Base-by-base conservation (phyloP, 2,329 filamentous ascomycete genomes). In the Lachnum nothofagi region DNA sequence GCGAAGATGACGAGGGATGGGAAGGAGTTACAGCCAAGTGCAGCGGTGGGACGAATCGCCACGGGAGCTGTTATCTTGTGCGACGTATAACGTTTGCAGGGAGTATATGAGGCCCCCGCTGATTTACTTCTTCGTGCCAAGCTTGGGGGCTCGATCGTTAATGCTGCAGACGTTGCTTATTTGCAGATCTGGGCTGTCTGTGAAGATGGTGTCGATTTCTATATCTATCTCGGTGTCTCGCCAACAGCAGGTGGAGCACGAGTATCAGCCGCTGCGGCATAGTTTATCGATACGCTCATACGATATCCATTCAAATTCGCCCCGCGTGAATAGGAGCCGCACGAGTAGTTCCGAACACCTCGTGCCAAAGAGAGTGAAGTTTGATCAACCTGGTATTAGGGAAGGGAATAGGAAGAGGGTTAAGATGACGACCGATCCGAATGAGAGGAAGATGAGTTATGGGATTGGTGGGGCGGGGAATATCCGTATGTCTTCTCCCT, bases 401-500 rank as follows among this genome's bases (percentile, higher is more conserved):
- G 33, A n/a, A 39, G 24, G 34, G 34, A 6, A 37, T 37, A 37
- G 34, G 17, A 17, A 16, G 12, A 14, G 34, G 7, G 17, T 37
- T 20, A 22, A 19, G 34, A 37, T 37, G 34, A 19, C 34, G 34
- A 12, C 12, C 6, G 39, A 35, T 16, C n/a, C 40, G 22, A 49
- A 44, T 42, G 60, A 63, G 42, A 46, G 42, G 41, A 57, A 52
- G 38, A 60, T 49, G 48, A 63, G 61, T 48, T 61, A 55, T 57
- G 62, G 62, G 3, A 63, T 63, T 52, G 62, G 61, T 25, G 62
- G 62, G 0, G 62, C 62, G 3, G 62, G 62, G 3, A 65, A 65
- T 53, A 64, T 64, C 35, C 56, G 61, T 65, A 47, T 19, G 57
- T 54, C 19, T 24, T 22, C 33, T 43, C 20, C 20, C 34, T 5